phyloP scores from a whole-genome alignment of 148 eudicot species.

The Rhododendron williamsianum region DNA sequence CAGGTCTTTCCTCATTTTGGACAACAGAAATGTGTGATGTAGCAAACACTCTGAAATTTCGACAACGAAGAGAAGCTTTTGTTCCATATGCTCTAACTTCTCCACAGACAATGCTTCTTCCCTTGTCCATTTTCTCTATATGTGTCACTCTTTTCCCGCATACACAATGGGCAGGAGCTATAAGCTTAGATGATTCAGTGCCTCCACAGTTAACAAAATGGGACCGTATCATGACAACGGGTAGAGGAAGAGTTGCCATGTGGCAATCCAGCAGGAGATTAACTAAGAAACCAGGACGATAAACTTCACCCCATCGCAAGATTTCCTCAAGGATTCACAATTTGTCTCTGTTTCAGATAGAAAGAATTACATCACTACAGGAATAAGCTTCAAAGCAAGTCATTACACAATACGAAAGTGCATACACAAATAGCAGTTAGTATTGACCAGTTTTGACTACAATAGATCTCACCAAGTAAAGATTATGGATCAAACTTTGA shows the following conservation, averaged over 20 bases:
- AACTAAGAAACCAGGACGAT: slow-evolving; percentile 6
- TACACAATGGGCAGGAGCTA: slow-evolving; percentile 14
- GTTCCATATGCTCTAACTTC: slow-evolving; percentile 13
- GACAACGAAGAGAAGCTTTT: slow-evolving; percentile 22
- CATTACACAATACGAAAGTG: background rate
- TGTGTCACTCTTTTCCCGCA: slow-evolving; percentile 19
- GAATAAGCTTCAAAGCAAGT: background rate
- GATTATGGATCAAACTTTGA: background rate
- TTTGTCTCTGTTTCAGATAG: slow-evolving; percentile 8
- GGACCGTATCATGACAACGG: slow-evolving; percentile 26
- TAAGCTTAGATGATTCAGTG: slow-evolving; percentile 24
- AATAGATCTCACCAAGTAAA: background rate
- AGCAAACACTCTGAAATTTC: slow-evolving; percentile 26
- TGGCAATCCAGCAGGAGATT: slow-evolving; percentile 1
- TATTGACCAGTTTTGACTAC: background rate
- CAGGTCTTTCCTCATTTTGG: slow-evolving; percentile 31
- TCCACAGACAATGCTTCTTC: slow-evolving; percentile 17
- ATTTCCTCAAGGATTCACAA: background rate
- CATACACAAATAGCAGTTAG: background rate
- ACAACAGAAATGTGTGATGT: slow-evolving; percentile 31
- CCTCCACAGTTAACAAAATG: slow-evolving; percentile 18
- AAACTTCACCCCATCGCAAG: slow-evolving; percentile 5
- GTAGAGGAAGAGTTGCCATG: slow-evolving; percentile 45
- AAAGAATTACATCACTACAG: background rate
- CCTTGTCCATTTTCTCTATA: slow-evolving; percentile 22